A percentile compares a stretch with the other conserved stretches of the same genome.
phyloP scores from a whole-genome alignment of 495 filamentous ascomycete genomes.

The Pyronema omphalodes region DNA sequence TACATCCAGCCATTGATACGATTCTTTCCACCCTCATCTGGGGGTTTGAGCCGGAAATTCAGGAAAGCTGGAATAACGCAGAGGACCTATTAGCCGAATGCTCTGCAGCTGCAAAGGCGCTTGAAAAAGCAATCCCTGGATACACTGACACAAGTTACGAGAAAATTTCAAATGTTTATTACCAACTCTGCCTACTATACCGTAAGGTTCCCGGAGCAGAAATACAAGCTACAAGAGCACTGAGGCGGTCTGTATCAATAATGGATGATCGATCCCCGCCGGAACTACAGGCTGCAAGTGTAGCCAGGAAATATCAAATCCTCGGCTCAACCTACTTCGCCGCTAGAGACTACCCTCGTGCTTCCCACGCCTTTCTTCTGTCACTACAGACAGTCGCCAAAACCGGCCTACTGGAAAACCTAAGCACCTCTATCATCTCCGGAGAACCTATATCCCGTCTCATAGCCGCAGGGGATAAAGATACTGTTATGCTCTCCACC shows the following conservation, averaged over 20 bases:
- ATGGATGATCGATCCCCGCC: constrained; percentile 12
- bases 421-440: constrained; percentile 8
- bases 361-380: constrained; percentile 13
- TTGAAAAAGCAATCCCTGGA: not conserved
- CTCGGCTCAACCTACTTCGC: constrained; percentile 15
- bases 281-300: constrained; percentile 12
- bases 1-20: constrained; percentile 17
- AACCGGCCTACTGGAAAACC: constrained; percentile 14
- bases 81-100: constrained; percentile 16
- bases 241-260: constrained; percentile 10
- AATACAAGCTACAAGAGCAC: constrained; percentile 12
- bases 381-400: constrained; percentile 13
- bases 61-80: constrained; percentile 13
- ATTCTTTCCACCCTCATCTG: constrained; percentile 17
- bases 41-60: constrained; percentile 8
- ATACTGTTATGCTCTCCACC: constrained; percentile 10
- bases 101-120: not conserved
- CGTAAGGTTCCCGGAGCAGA: constrained; percentile 15
- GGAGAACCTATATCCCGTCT: constrained; percentile 7
- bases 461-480: not conserved
- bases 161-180: constrained; percentile 22
- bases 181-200: constrained; percentile 17
- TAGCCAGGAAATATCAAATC: constrained; percentile 15
- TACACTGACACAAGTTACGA: constrained; percentile 10
- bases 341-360: constrained; percentile 15